phyloP scores from a whole-genome alignment of 2,329 filamentous ascomycete species.

The Phaeosphaeria sp. region DNA sequence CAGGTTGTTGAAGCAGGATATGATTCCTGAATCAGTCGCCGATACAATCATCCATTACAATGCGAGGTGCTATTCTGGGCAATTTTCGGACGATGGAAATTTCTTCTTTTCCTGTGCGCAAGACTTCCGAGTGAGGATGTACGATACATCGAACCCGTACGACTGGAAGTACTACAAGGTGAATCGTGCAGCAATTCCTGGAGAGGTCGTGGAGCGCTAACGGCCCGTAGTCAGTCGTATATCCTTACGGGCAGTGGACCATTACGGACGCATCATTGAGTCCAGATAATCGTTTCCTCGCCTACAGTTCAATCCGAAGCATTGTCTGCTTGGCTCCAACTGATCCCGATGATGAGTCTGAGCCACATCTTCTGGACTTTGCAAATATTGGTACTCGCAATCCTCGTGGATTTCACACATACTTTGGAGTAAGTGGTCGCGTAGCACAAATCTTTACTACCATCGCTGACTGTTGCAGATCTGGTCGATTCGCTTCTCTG shows the following conservation, averaged over 20 bases:
- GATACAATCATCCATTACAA: slow-evolving; percentile 91
- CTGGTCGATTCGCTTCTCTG: slow-evolving; percentile 91
- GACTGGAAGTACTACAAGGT: slow-evolving; percentile 95
- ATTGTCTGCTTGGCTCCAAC: slow-evolving; percentile 87
- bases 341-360: slow-evolving; percentile 79
- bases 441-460: not conserved
- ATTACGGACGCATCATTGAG: slow-evolving; percentile 92
- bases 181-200: slow-evolving; percentile 37
- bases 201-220: slow-evolving; percentile 8
- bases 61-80: slow-evolving; percentile 87
- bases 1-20: slow-evolving; percentile 72
- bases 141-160: slow-evolving; percentile 94
- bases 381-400: slow-evolving; percentile 55
- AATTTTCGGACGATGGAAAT: slow-evolving; percentile 96
- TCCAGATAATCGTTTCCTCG: slow-evolving; percentile 89
- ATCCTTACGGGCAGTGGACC: slow-evolving; percentile 91
- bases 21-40: slow-evolving; percentile 78
- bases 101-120: slow-evolving; percentile 95
- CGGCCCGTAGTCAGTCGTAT: slow-evolving; percentile 74
- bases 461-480: slow-evolving; percentile 58
- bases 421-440: slow-evolving; percentile 34
- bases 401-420: slow-evolving; percentile 46
- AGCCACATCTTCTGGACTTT: slow-evolving; percentile 81
- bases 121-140: slow-evolving; percentile 95
- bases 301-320: slow-evolving; percentile 87